These are phyloP conservation scores for Claviceps purpurea DNA, from an alignment of 2,329 filamentous ascomycete species.

Conservation along the genomic window DNA sequence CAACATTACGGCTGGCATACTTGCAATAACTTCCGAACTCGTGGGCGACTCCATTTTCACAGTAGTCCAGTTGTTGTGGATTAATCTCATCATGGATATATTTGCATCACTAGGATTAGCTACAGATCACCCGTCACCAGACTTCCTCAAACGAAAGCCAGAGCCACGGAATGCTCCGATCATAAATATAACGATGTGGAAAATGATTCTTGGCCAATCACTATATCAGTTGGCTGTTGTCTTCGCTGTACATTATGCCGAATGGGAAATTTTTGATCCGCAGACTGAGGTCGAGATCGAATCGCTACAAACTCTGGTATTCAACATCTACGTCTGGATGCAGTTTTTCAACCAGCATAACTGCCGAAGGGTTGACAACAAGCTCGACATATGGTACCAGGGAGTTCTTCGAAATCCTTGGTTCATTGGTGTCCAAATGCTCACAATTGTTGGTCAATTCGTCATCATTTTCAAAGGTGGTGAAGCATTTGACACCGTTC, in stretches of 20 bases:
- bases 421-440: constrained; percentile 54
- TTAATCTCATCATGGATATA: constrained; percentile 58
- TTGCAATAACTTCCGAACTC: constrained; percentile 50
- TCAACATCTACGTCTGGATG: constrained; percentile 85
- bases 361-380: constrained; percentile 70
- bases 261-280: constrained; percentile 41
- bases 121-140: constrained; percentile 44
- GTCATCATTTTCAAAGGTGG: constrained; percentile 60
- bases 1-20: constrained; percentile 52
- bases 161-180: constrained; percentile 60
- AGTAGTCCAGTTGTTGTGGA: constrained; percentile 54
- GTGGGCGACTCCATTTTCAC: constrained; percentile 40
- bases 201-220: constrained; percentile 76
- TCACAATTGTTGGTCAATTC: constrained; percentile 58
- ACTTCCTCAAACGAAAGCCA: constrained; percentile 51
- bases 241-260: constrained; percentile 48
- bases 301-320: constrained; percentile 51
- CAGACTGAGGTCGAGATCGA: constrained; percentile 21
- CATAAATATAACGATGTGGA: constrained; percentile 70
- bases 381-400: constrained; percentile 66
- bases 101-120: constrained; percentile 52
- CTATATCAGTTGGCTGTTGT: constrained; percentile 58
- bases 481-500: constrained; percentile 48
- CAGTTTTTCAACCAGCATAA: constrained; percentile 77
- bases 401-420: constrained; percentile 62